Conservation (phyloP, 305 asterid species). For the Fraxinus paxiana region DNA sequence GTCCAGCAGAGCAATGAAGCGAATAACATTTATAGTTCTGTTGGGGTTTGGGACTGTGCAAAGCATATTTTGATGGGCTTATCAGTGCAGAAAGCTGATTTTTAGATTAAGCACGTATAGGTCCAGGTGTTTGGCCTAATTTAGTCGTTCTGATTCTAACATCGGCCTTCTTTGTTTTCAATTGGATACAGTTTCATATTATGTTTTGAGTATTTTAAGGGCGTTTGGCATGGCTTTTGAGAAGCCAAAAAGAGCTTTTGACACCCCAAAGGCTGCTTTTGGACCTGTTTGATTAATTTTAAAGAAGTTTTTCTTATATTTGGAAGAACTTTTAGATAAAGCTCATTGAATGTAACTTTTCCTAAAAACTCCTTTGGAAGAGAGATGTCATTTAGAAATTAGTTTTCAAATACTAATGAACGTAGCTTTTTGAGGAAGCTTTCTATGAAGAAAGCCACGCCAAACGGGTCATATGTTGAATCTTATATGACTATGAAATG, state of each 20-base stretch:
- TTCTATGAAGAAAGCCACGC: too few species aligned
- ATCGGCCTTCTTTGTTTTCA: background rate
- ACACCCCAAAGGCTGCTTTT: background rate
- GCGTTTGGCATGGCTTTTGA: background rate
- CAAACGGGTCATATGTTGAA: too few species aligned
- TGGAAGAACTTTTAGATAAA: background rate
- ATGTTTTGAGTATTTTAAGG: background rate
- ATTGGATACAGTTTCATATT: background rate
- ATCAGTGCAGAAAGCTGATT: background rate
- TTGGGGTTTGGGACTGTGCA: background rate
- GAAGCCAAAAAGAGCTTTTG: background rate
- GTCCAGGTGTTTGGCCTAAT: background rate
- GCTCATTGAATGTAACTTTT: too few species aligned
- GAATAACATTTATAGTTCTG: constrained; percentile 18
- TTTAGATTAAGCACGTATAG: background rate
- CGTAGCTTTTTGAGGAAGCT: background rate
- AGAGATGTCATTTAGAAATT: background rate
- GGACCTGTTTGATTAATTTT: background rate
- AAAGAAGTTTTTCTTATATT: background rate
- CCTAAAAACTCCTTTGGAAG: background rate
- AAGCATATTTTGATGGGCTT: background rate
- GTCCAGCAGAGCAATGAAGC: constrained; percentile 41
- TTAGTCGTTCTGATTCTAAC: background rate
- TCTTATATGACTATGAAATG: too few species aligned
- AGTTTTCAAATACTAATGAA: background rate